Base-by-base conservation (phyloP, 129 eudicot species). In the Apium graveolens region DNA sequence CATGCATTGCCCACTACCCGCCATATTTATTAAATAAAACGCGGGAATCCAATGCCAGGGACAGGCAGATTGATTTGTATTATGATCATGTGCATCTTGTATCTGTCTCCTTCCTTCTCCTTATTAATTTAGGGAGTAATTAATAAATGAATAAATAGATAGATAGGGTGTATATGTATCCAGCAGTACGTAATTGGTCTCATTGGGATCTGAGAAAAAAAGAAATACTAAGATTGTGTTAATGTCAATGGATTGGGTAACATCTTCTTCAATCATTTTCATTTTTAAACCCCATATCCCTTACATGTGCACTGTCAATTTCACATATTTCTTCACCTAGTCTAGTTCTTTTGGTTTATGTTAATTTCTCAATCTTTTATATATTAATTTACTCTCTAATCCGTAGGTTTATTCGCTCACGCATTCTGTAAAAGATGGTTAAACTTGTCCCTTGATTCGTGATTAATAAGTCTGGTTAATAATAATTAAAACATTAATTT, bases 1-100 rank as follows among this genome's bases (percentile, higher is more conserved):
- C 27, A 21, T 53, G 65, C 65, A 55, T 55, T 55, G 65, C 21
- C 65, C 65, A 55, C 57, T 16, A 24, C 65, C 65, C 29, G 65
- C 65, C 65, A 55, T 55, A 21, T 51, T 20, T n/a, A 55, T 24
- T 63, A 11, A 63, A 63, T 63, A 27, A 27, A 62, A 63, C 70
- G 70, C 70, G 70, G 70, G 70, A 63, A 63, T 63, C 70, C 70
- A 63, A 63, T 63, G 70, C 37, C 70, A 63, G n/a, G 70, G 44
- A 10, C 44, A 41, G 44, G 1, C 70, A 3, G 34, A 63, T 29
- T 41, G 44, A 41, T 41, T 41, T 27, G 12, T 31, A 27, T 27
- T 27, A 24, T 6, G 3, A 31, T 31, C 34, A 63, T 63, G 70
- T 63, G 70, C 70, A 27, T 63, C 70, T 29, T 63, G 18, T 12